These are phyloP conservation scores for Pseudogymnoascus sp. DNA, from an alignment of 2,329 filamentous ascomycete species.

Conservation along the genomic window DNA sequence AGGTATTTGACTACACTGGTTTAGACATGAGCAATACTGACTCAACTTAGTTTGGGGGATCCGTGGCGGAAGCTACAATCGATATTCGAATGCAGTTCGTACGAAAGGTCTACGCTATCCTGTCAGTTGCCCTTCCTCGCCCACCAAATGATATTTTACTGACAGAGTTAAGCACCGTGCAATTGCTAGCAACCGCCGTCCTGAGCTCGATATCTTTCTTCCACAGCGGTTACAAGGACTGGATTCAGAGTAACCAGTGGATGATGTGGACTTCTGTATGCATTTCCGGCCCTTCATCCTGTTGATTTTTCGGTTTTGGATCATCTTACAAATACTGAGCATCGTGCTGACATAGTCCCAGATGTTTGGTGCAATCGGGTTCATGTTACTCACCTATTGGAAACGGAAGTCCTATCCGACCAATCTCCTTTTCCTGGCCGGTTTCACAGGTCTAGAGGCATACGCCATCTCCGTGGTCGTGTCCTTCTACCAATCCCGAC, in stretches of 20 bases:
- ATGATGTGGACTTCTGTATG: slow-evolving; percentile 76
- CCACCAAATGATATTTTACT: not conserved
- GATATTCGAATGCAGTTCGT: slow-evolving; percentile 96
- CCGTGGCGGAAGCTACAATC: slow-evolving; percentile 85
- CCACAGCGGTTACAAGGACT: slow-evolving; percentile 66
- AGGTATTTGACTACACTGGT: slow-evolving; percentile 42
- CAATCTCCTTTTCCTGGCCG: slow-evolving; percentile 84
- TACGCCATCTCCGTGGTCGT: slow-evolving; percentile 91
- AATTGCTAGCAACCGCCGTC: slow-evolving; percentile 75
- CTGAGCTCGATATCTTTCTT: slow-evolving; percentile 83
- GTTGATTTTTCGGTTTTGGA: not conserved
- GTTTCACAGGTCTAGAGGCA: slow-evolving; percentile 85
- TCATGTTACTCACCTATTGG: slow-evolving; percentile 87
- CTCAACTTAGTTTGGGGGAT: slow-evolving; percentile 68
- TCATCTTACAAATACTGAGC: not conserved
- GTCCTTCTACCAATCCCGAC: slow-evolving; percentile 73
- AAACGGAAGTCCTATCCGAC: slow-evolving; percentile 93
- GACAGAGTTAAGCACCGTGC: slow-evolving; percentile 54
- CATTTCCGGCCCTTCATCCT: slow-evolving; percentile 14
- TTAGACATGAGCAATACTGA: slow-evolving; percentile 8
- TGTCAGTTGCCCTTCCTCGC: slow-evolving; percentile 40
- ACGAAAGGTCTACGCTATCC: slow-evolving; percentile 94
- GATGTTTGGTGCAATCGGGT: slow-evolving; percentile 72
- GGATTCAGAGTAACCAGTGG: slow-evolving; percentile 79
- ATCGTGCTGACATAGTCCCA: slow-evolving; percentile 27